A percentile compares a stretch with the other conserved stretches of the same genome.
Evolutionary conservation across 140 eudicot genomes (phyloP).

Genomic region (Oenanthe javanica): DNA sequence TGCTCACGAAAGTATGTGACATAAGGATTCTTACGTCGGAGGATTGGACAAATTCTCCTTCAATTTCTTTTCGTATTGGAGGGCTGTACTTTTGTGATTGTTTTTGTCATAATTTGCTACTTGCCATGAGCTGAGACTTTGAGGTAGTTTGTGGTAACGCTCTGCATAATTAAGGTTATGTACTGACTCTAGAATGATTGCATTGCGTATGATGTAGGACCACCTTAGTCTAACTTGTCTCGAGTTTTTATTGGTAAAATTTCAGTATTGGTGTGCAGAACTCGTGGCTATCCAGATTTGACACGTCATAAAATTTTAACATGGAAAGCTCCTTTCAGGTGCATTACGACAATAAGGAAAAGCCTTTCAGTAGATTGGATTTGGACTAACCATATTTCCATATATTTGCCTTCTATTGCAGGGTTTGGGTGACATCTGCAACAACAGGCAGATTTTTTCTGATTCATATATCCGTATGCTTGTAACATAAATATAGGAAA

Average conservation of each 20-base stretch:
- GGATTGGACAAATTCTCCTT: neutral
- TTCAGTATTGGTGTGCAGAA: neutral
- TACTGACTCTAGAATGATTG: neutral
- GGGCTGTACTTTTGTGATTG: neutral
- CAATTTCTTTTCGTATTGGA: neutral
- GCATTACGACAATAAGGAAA: neutral
- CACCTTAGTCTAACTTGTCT: neutral
- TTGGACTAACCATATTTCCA: neutral
- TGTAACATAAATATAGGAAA: constrained; percentile 7
- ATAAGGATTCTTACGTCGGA: neutral
- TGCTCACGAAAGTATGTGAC: neutral
- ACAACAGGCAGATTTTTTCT: constrained; percentile 10
- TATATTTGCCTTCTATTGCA: constrained; percentile 25
- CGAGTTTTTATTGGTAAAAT: neutral
- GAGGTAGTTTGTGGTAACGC: neutral
- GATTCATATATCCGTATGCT: constrained; percentile 12
- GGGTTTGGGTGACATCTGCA: constrained; percentile 52
- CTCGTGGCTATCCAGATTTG: neutral
- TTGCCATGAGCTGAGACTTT: neutral
- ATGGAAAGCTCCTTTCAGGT: neutral
- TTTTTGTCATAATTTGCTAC: neutral
- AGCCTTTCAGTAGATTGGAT: neutral
- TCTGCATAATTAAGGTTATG: neutral
- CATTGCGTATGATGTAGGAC: neutral
- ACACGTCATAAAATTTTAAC: too few species aligned